Percentiles rank a stretch among this genome's conserved stretches.
Conservation (phyloP, 441 rosid genomes). For the Macaranga tanarius region DNA sequence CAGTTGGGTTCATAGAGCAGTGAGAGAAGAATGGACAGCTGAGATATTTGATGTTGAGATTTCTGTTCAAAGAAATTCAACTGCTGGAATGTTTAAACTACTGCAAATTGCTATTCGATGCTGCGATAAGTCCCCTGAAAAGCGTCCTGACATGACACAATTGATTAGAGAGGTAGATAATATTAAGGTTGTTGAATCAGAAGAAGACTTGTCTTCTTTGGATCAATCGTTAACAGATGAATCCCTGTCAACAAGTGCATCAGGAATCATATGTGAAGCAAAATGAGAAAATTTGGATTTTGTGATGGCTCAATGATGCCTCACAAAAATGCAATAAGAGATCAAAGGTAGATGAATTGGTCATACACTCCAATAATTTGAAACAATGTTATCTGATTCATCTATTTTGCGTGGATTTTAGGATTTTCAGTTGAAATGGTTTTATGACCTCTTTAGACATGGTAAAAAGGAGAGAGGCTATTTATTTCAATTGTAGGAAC, state of each 20-base stretch:
- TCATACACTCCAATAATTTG: no score
- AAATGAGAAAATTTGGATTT: background rate
- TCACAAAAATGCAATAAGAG: no score
- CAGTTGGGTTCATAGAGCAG: conserved; percentile 60
- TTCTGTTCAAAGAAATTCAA: conserved; percentile 38
- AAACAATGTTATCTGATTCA: no score
- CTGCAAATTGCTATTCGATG: conserved; percentile 50
- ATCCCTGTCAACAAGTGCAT: conserved; percentile 37
- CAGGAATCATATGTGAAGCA: conserved; percentile 16
- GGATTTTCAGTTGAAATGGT: no score
- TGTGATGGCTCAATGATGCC: no score
- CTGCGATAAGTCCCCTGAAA: conserved; percentile 47
- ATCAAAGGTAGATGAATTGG: no score
- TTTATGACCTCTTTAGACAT: no score
- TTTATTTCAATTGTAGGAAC: no score
- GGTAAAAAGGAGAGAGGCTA: no score
- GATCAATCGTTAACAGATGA: conserved; percentile 52
- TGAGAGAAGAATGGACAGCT: conserved; percentile 67
- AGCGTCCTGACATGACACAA: conserved; percentile 54
- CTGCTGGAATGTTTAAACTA: conserved; percentile 45
- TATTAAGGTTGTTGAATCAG: conserved; percentile 30
- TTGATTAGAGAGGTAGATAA: conserved; percentile 45
- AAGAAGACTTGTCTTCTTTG: conserved; percentile 35
- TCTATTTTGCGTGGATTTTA: no score
- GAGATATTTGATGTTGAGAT: conserved; percentile 62